Conservation (phyloP, 2,329 filamentous ascomycete species). For the Fusarium newnesense region DNA sequence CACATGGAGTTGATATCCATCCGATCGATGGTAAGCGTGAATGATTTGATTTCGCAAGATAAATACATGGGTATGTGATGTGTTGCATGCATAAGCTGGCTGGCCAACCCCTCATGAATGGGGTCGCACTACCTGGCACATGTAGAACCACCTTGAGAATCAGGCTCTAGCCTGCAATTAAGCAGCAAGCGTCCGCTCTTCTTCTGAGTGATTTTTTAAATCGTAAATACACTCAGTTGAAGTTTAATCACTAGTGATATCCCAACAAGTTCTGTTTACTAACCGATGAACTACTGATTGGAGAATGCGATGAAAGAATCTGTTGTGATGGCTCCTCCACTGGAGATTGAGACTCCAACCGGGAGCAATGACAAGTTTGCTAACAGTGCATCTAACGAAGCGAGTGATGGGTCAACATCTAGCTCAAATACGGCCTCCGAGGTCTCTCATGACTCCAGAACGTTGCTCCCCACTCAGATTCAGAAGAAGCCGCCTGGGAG, state of each 20-base stretch:
- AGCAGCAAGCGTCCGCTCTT: too few species aligned
- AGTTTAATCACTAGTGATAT: too few species aligned
- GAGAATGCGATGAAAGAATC: not conserved
- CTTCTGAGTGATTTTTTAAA: too few species aligned
- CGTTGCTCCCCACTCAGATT: not conserved
- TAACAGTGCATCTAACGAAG: too few species aligned
- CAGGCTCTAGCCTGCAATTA: not conserved
- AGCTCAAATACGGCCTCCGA: not conserved
- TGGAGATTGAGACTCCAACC: not conserved
- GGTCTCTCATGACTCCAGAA: too few species aligned
- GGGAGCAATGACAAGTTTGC: not conserved
- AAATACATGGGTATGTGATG: not conserved
- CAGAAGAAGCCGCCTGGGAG: not conserved
- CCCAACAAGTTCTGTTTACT: too few species aligned
- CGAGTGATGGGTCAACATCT: fast-evolving
- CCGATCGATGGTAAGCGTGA: not conserved
- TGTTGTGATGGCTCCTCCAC: not conserved
- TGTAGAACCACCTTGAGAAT: not conserved
- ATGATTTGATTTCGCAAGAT: not conserved
- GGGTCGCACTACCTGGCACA: too few species aligned
- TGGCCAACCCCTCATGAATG: too few species aligned
- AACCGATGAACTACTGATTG: too few species aligned
- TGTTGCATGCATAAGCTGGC: not conserved
- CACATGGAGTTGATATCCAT: not conserved
- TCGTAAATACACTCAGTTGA: too few species aligned